Evolutionary conservation across 805 yeast genomes (phyloP).

Genomic region (Metschnikowia similis): DNA sequence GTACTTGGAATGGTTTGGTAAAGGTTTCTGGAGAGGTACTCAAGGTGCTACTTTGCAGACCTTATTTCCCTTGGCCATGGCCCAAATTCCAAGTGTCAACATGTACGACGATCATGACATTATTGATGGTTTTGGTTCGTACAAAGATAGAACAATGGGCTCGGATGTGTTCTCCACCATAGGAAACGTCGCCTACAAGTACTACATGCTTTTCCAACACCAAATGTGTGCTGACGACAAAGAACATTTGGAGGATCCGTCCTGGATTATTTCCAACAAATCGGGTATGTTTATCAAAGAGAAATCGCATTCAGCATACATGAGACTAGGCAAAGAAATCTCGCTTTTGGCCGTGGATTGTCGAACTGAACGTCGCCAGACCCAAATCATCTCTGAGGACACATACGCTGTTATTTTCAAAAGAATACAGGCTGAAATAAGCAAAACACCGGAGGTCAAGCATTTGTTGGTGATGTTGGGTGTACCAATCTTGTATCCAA

Average conservation of each 20-base stretch:
- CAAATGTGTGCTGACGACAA: constrained; percentile 52
- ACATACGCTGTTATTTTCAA: constrained; percentile 61
- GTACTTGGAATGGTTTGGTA: constrained; percentile 86
- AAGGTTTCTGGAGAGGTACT: constrained; percentile 77
- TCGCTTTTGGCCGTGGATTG: constrained; percentile 83
- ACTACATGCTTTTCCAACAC: constrained; percentile 90
- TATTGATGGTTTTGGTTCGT: constrained; percentile 94
- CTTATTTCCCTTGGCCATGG: constrained; percentile 68
- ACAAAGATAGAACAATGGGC: constrained; percentile 68
- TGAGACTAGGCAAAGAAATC: constrained; percentile 70
- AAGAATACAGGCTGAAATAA: constrained; percentile 55
- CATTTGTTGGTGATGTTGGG: constrained; percentile 84
- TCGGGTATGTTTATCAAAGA: constrained; percentile 70
- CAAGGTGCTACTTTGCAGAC: constrained; percentile 63
- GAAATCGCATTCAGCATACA: constrained; percentile 61
- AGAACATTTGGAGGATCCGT: constrained; percentile 35
- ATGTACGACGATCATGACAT: constrained; percentile 94
- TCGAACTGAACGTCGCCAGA: constrained; percentile 78
- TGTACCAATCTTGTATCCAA: constrained; percentile 92
- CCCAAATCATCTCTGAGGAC: constrained; percentile 47
- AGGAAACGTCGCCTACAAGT: constrained; percentile 77
- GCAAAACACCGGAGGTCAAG: constrained; percentile 52
- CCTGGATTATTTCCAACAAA: constrained; percentile 58
- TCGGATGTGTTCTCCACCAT: constrained; percentile 64
- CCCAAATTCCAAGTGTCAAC: constrained; percentile 81